A percentile compares a stretch with the other conserved stretches of the same genome.
Evolutionary conservation across 1,139 yeast species (phyloP).

Genomic region (Pneumocystis sp.): DNA sequence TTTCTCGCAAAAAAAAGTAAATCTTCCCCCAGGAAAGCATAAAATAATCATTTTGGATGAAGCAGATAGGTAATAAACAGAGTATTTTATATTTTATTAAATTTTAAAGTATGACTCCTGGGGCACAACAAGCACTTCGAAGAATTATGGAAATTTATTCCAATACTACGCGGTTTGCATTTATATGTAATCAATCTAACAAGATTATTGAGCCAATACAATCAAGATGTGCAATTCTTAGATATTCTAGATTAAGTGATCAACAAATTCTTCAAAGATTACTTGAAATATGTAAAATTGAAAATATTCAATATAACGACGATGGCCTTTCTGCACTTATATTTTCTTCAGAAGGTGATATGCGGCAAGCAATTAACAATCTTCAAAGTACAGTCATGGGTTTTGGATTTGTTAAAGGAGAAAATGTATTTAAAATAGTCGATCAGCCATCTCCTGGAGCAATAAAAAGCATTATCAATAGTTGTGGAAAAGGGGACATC

Average conservation of each 20-base stretch:
- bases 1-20: slow-evolving; percentile 86
- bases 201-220: slow-evolving; percentile 94
- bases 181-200: slow-evolving; percentile 89
- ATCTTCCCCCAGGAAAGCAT: slow-evolving; percentile 58
- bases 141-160: slow-evolving; percentile 95
- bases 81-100: background rate
- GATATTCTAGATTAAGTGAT: slow-evolving; percentile 69
- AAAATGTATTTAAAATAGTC: slow-evolving; percentile 85
- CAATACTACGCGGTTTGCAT: slow-evolving; percentile 87
- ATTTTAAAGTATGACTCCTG: slow-evolving; percentile 71
- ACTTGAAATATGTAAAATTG: slow-evolving; percentile 54
- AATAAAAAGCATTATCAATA: slow-evolving; percentile 57
- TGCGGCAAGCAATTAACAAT: slow-evolving; percentile 95
- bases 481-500: slow-evolving; percentile 36
- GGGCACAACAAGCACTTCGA: slow-evolving; percentile 93
- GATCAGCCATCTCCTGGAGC: slow-evolving; percentile 93
- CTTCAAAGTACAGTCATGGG: slow-evolving; percentile 90
- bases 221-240: slow-evolving; percentile 85
- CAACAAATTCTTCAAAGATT: slow-evolving; percentile 70
- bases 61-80: slow-evolving; percentile 39
- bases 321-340: slow-evolving; percentile 88
- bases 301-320: slow-evolving; percentile 62
- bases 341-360: slow-evolving; percentile 97
- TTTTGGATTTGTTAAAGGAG: slow-evolving; percentile 74
- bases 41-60: slow-evolving; percentile 85